Conservation (phyloP, 176 grass and related monocot genomes). For the bread wheat (Triticum aestivum) region DNA sequence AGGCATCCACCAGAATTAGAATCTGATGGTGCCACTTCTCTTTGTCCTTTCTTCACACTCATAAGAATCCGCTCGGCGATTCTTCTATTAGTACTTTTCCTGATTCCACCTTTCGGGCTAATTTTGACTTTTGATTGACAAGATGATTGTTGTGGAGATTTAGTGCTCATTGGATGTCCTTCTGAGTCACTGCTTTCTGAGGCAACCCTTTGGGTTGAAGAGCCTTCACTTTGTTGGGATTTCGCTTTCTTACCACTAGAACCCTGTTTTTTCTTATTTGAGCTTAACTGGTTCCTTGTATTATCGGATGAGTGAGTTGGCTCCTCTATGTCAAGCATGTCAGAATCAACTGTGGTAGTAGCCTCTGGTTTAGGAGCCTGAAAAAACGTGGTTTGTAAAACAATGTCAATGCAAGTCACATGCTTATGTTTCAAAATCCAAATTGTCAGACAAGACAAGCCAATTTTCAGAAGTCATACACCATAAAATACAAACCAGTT, state of each 20-base stretch:
- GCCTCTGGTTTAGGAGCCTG: constrained; percentile 55
- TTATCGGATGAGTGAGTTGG: constrained; percentile 47
- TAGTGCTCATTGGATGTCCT: constrained; percentile 47
- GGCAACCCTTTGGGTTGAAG: constrained; percentile 70
- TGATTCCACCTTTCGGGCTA: constrained; percentile 53
- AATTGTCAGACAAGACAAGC: constrained; percentile 2
- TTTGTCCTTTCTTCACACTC: constrained; percentile 71
- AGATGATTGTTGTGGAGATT: constrained; percentile 44
- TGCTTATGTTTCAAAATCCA: constrained; percentile 22
- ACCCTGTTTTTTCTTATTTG: constrained; percentile 57
- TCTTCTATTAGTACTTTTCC: constrained; percentile 77
- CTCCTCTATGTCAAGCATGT: constrained; percentile 44
- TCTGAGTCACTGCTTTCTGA: constrained; percentile 93
- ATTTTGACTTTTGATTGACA: constrained; percentile 52
- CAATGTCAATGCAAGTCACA: not conserved
- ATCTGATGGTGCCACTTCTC: constrained; percentile 53
- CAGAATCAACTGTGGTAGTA: constrained; percentile 38
- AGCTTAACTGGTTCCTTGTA: constrained; percentile 37
- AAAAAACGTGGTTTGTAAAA: constrained; percentile 19
- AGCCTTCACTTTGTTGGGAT: constrained; percentile 73
- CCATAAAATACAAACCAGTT: constrained; percentile 58
- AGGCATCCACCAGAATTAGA: constrained; percentile 59
- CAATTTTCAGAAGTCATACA: not conserved
- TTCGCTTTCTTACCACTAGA: constrained; percentile 75
- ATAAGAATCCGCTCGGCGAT: constrained; percentile 76